phyloP scores from a whole-genome alignment of 257 asterid species.

The Forsythia suspensa region DNA sequence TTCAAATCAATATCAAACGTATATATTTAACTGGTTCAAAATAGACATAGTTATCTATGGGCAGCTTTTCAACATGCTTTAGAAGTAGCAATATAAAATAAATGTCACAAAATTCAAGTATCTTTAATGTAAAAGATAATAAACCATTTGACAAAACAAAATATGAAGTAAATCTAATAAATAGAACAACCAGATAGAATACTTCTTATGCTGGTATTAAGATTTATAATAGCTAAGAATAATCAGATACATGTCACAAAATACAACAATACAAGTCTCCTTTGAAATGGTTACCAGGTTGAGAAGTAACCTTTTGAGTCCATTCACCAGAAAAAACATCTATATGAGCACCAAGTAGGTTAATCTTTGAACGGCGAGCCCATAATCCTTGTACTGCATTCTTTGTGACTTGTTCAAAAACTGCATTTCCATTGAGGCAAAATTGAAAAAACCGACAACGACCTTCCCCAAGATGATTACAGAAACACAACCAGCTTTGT shows the following conservation, averaged over 20 bases:
- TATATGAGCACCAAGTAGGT: constrained; percentile 97
- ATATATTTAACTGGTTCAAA: not conserved
- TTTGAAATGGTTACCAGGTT: constrained; percentile 23
- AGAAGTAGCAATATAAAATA: not conserved
- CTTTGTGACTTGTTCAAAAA: constrained; percentile 91
- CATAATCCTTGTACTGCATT: constrained; percentile 96
- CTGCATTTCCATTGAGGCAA: constrained; percentile 46
- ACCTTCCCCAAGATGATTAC: not conserved
- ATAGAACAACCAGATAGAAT: not conserved
- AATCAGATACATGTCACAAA: constrained; percentile 4
- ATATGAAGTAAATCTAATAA: not conserved
- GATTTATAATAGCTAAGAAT: constrained; percentile 13
- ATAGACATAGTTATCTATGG: not conserved
- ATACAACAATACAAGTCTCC: constrained; percentile 1
- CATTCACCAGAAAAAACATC: constrained; percentile 99
- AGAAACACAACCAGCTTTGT: not conserved
- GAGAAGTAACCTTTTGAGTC: constrained; percentile 88
- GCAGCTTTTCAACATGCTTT: not conserved
- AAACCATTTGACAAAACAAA: not conserved
- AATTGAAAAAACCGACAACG: constrained; percentile 16
- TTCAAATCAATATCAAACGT: constrained; percentile 4
- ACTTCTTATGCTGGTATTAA: constrained; percentile 11
- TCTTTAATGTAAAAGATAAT: not conserved
- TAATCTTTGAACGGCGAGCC: constrained; percentile 98
- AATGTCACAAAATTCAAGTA: constrained; percentile 1